phyloP scores from a whole-genome alignment of 441 rosid species.

The Jatropha podagrica region DNA sequence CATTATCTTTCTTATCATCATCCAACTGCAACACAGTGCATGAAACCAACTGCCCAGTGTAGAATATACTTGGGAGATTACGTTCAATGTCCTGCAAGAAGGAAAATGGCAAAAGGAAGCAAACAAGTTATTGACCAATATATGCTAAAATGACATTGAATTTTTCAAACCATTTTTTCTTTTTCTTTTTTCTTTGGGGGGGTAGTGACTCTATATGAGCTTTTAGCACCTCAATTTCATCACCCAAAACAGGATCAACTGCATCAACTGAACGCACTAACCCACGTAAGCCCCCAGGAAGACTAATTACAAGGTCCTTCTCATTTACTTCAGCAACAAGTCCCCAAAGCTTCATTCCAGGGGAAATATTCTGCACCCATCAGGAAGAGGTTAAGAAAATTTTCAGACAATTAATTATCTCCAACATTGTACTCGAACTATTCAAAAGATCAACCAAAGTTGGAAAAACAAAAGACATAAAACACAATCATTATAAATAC shows the following conservation, averaged over 20 bases:
- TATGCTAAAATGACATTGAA: background rate
- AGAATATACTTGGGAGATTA: constrained; percentile 53
- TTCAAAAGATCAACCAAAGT: background rate
- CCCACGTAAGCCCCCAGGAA: constrained; percentile 95
- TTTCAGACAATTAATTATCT: background rate
- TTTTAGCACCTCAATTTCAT: constrained; percentile 57
- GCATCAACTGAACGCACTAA: constrained; percentile 84
- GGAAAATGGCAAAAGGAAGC: constrained; percentile 12
- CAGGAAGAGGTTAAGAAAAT: background rate
- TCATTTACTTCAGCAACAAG: constrained; percentile 91
- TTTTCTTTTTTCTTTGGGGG: no score
- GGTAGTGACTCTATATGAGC: background rate
- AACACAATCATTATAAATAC: background rate
- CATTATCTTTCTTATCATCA: constrained; percentile 80
- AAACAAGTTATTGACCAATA: background rate
- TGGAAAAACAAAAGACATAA: background rate
- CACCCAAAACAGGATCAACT: constrained; percentile 58
- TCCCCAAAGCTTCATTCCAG: constrained; percentile 98
- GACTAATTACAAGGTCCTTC: constrained; percentile 88
- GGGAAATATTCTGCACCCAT: constrained; percentile 68
- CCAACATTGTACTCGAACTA: background rate
- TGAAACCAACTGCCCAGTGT: constrained; percentile 85
- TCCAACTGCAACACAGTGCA: constrained; percentile 80
- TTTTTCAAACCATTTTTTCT: background rate
- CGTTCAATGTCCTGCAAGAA: constrained; percentile 53